Conservation (phyloP, 495 filamentous ascomycete genomes). For the Haplographium delicatum region DNA sequence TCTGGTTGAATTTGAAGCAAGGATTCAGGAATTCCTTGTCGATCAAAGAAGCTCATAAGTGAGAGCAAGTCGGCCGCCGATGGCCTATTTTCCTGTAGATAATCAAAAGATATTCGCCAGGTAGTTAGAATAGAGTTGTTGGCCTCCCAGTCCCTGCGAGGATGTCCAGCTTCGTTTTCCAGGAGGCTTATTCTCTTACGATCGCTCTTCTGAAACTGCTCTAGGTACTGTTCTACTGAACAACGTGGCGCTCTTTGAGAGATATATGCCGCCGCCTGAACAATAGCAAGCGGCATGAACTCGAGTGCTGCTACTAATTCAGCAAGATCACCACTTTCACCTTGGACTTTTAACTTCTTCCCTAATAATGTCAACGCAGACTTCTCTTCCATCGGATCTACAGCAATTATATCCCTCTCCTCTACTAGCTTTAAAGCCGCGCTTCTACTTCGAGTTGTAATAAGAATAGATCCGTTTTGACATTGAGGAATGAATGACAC, state of each 20-base stretch:
- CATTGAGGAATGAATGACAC: slow-evolving; percentile 28
- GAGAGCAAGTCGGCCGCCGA: slow-evolving; percentile 34
- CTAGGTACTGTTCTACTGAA: slow-evolving; percentile 32
- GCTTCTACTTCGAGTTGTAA: slow-evolving; percentile 34
- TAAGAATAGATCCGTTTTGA: slow-evolving; percentile 32
- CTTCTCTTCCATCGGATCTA: slow-evolving; percentile 32
- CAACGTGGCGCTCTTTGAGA: slow-evolving; percentile 21
- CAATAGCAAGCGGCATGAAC: slow-evolving; percentile 44
- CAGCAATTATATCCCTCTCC: slow-evolving; percentile 31
- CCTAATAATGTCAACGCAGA: slow-evolving; percentile 34
- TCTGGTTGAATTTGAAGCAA: slow-evolving; percentile 21
- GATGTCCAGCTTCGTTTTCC: slow-evolving; percentile 29
- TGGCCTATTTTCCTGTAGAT: slow-evolving; percentile 28
- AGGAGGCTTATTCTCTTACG: slow-evolving; percentile 33
- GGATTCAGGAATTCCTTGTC: slow-evolving; percentile 31
- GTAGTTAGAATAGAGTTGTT: slow-evolving; percentile 41
- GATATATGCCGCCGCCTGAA: slow-evolving; percentile 42
- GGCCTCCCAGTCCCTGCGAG: slow-evolving; percentile 35
- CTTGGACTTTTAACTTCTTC: slow-evolving; percentile 30
- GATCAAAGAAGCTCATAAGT: slow-evolving; percentile 34
- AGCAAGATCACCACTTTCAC: slow-evolving; percentile 5
- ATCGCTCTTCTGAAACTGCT: slow-evolving; percentile 34
- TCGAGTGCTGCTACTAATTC: slow-evolving; percentile 31
- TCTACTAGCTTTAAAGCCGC: slow-evolving; percentile 30
- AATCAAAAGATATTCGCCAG: slow-evolving; percentile 45